Conservation (phyloP, 78 protist species). For the Chrysochromulina parva region DNA sequence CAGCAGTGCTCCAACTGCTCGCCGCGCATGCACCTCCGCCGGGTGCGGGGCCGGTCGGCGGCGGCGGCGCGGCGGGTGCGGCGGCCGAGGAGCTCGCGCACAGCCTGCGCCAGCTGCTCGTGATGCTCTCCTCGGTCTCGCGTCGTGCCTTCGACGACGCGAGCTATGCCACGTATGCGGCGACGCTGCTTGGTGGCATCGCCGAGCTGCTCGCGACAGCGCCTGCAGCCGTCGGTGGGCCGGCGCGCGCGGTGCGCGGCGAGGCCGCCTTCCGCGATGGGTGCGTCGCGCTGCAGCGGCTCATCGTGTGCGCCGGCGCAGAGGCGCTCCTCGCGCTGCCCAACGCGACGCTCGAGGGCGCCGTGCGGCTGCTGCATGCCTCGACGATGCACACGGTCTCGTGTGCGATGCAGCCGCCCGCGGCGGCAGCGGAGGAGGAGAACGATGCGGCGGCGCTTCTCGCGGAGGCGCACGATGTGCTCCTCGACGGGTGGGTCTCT, state of each 20-base stretch:
- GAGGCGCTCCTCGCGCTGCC: neutral
- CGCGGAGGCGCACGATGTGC: neutral
- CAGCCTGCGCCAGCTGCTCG: neutral
- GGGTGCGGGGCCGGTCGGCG: too few species aligned
- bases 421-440: neutral
- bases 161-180: neutral
- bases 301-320: neutral
- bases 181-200: neutral
- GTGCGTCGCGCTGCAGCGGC: neutral
- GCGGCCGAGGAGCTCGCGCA: neutral
- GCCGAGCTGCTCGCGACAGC: too few species aligned
- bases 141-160: neutral
- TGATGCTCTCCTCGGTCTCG: neutral
- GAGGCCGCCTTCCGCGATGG: neutral
- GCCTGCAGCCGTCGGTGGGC: too few species aligned
- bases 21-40: neutral
- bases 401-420: neutral
- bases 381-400: neutral
- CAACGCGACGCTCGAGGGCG: neutral
- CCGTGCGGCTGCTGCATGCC: neutral
- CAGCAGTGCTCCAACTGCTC: neutral
- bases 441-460: neutral
- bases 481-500: neutral
- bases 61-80: neutral
- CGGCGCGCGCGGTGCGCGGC: too few species aligned